A percentile compares a stretch with the other conserved stretches of the same genome.
These are phyloP conservation scores for Heracleum sosnowskyi DNA, from an alignment of 129 eudicot species.

Conservation along the genomic window DNA sequence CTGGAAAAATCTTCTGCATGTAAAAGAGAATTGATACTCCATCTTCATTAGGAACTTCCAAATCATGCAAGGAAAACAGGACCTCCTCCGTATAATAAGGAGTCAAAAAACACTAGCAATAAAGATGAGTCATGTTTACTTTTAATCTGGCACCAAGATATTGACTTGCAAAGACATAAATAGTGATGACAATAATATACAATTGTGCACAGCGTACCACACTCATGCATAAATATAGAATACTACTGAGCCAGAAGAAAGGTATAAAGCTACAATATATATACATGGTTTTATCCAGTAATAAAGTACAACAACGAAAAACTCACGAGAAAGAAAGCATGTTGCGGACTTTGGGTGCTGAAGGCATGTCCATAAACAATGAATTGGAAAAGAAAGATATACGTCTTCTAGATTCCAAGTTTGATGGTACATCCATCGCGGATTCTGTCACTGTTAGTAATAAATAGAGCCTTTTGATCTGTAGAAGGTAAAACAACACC, in stretches of 20 bases:
- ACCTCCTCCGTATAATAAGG: constrained; percentile 98
- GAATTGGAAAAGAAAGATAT: constrained; percentile 98
- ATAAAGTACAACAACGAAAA: neutral
- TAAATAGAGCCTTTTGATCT: constrained; percentile 88
- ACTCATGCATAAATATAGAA: neutral
- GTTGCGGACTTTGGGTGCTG: constrained; percentile 97
- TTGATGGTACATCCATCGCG: constrained; percentile 99
- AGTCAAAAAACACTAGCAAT: constrained; percentile 69
- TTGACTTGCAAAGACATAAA: neutral
- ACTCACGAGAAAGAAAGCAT: constrained; percentile 99
- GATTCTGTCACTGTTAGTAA: constrained; percentile 97
- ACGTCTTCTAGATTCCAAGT: constrained; percentile 95
- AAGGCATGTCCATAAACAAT: constrained; percentile 97
- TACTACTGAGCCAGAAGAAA: neutral
- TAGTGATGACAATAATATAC: neutral
- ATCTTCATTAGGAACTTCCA: constrained; percentile 91
- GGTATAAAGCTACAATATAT: neutral
- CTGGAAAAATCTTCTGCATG: constrained; percentile 97
- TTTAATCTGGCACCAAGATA: neutral
- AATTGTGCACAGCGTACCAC: neutral
- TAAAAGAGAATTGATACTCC: constrained; percentile 96
- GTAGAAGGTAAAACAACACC: constrained; percentile 14
- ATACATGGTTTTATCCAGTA: neutral
- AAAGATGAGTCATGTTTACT: constrained; percentile 6
- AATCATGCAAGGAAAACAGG: constrained; percentile 79